These are phyloP conservation scores for Phylloporus sp. DNA, from an alignment of 1,284 basidiomycete species.

Conservation along the genomic window DNA sequence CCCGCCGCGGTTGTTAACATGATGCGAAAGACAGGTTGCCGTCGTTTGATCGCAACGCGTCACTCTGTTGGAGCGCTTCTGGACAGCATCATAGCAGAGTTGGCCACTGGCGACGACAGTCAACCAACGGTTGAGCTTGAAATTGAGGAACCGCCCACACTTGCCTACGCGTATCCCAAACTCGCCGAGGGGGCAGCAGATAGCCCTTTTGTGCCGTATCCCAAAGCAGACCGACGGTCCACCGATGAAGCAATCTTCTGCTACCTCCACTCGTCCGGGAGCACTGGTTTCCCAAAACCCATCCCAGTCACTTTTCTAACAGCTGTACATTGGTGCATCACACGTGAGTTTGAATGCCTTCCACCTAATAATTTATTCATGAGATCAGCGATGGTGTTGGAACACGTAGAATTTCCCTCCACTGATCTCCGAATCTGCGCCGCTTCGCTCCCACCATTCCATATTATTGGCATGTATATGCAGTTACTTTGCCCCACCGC, in stretches of 20 bases:
- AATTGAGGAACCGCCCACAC: conserved; percentile 38
- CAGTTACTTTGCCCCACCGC: conserved; percentile 20
- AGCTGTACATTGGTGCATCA: conserved; percentile 19
- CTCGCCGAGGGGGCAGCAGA: conserved; percentile 28
- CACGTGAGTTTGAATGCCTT: conserved; percentile 5
- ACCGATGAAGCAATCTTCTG: conserved; percentile 4
- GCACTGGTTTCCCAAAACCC: conserved; percentile 35
- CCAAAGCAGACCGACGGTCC: conserved; percentile 14
- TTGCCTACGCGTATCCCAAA: conserved; percentile 36
- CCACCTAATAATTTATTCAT: background rate
- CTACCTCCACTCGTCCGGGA: conserved; percentile 34
- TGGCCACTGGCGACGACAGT: conserved; percentile 3
- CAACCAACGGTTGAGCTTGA: conserved; percentile 13
- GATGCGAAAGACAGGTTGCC: conserved; percentile 34
- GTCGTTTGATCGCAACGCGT: conserved; percentile 37
- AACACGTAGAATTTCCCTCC: conserved; percentile 11
- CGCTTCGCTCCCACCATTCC: conserved; percentile 24
- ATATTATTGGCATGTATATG: conserved; percentile 19
- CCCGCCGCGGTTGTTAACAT: conserved; percentile 38
- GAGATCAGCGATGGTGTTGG: conserved; percentile 14
- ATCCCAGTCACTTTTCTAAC: conserved; percentile 25
- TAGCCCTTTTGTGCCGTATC: conserved; percentile 32
- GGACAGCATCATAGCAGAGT: conserved; percentile 27
- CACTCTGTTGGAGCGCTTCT: conserved; percentile 31
- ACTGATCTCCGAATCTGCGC: conserved; percentile 4